phyloP scores from a whole-genome alignment of 1,139 yeast species.

The Geotrichum restrictum region DNA sequence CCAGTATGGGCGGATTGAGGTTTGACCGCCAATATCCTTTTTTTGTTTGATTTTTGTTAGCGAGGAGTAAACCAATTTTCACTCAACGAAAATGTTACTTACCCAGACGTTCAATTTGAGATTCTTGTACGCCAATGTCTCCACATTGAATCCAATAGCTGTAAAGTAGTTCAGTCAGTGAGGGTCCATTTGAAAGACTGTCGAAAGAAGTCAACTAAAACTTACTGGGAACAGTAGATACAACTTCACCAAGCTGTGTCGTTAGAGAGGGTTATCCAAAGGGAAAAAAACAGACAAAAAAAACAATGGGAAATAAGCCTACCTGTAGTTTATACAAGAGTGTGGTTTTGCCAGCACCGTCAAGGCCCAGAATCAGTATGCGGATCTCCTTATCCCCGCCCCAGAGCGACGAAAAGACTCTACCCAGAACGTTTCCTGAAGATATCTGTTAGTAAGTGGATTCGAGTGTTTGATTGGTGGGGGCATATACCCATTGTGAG shows the following conservation, averaged over 20 bases:
- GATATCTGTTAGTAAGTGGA: background rate
- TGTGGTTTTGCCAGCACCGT: slow-evolving; percentile 98
- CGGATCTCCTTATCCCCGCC: slow-evolving; percentile 87
- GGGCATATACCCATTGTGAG: too few species aligned
- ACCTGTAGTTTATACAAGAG: slow-evolving; percentile 81
- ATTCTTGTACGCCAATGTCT: slow-evolving; percentile 84
- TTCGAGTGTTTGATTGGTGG: too few species aligned
- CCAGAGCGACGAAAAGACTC: slow-evolving; percentile 82
- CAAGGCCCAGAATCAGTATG: slow-evolving; percentile 85
- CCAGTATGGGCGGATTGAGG: slow-evolving; percentile 96
- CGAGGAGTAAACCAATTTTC: background rate
- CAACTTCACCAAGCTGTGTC: slow-evolving; percentile 87
- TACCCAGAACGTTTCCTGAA: slow-evolving; percentile 48
- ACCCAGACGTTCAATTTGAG: slow-evolving; percentile 77
- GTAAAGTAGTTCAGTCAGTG: too few species aligned
- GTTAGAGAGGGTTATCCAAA: too few species aligned
- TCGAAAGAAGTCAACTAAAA: too few species aligned
- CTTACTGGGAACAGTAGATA: slow-evolving; percentile 78
- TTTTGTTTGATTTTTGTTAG: slow-evolving; percentile 45
- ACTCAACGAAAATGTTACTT: slow-evolving; percentile 19
- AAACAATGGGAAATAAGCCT: too few species aligned
- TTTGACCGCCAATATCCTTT: slow-evolving; percentile 98
- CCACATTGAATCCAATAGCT: slow-evolving; percentile 94
- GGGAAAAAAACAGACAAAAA: too few species aligned
- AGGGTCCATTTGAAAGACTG: too few species aligned